Conservation (phyloP, 2,329 filamentous ascomycete genomes). For the Juglanconis sp. region DNA sequence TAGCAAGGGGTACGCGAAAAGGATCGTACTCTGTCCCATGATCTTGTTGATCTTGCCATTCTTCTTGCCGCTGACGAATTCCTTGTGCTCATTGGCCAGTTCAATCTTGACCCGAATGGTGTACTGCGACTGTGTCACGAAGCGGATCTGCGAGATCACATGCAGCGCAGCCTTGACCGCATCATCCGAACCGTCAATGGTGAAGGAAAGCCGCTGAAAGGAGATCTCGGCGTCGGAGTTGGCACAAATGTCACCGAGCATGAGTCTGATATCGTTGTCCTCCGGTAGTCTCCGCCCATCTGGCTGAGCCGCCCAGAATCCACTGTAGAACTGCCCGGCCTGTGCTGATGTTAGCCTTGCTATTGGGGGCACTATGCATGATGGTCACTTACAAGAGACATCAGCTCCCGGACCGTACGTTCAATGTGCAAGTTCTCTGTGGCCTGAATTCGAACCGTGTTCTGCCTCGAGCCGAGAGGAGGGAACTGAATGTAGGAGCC, state of each 20-base stretch:
- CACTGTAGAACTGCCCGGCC: constrained; percentile 97
- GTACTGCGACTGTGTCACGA: constrained; percentile 81
- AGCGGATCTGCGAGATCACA: constrained; percentile 87
- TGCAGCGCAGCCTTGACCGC: constrained; percentile 92
- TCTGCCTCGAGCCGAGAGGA: constrained; percentile 78
- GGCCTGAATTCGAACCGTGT: constrained; percentile 84
- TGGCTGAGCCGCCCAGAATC: constrained; percentile 86
- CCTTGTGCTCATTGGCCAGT: constrained; percentile 98
- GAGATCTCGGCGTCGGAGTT: constrained; percentile 93
- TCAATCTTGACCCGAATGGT: constrained; percentile 98
- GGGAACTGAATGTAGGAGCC: constrained; percentile 94
- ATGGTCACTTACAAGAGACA: constrained; percentile 70
- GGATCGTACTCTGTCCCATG: constrained; percentile 81
- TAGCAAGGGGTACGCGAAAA: neutral
- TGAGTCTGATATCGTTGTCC: constrained; percentile 76
- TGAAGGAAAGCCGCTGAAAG: constrained; percentile 92
- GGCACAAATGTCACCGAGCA: constrained; percentile 92
- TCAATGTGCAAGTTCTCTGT: constrained; percentile 92
- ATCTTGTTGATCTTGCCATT: constrained; percentile 99
- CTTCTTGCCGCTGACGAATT: constrained; percentile 99
- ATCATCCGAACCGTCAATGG: constrained; percentile 92
- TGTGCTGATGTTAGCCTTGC: constrained; percentile 35
- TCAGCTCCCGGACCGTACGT: constrained; percentile 90
- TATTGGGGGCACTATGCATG: constrained; percentile 13
- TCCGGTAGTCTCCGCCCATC: constrained; percentile 60